phyloP scores from a whole-genome alignment of 2,329 filamentous ascomycete species.

The Aspergillus sp. region DNA sequence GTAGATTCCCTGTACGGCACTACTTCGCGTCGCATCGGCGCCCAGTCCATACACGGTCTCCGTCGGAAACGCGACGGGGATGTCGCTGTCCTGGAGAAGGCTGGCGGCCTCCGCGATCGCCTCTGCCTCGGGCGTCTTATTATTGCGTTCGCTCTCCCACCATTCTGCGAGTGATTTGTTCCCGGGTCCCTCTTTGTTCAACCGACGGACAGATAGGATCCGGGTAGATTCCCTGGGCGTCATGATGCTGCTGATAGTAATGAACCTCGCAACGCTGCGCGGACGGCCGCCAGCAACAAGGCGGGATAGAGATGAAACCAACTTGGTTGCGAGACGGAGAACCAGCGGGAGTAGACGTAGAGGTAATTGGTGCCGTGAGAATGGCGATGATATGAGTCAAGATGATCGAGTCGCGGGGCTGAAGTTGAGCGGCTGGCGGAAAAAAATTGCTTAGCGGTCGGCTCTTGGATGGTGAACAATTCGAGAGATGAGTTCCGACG shows the following conservation, averaged over 20 bases:
- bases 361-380: background rate
- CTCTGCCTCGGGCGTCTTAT: constrained; percentile 45
- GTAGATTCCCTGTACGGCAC: constrained; percentile 88
- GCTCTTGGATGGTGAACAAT: background rate
- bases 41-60: constrained; percentile 97
- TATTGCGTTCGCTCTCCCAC: constrained; percentile 38
- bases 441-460: constrained; percentile 2
- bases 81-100: constrained; percentile 63
- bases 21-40: constrained; percentile 87
- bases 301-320: constrained; percentile 25
- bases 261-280: constrained; percentile 26
- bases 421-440: background rate
- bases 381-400: background rate
- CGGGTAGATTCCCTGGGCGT: constrained; percentile 27
- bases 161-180: constrained; percentile 35
- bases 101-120: constrained; percentile 65
- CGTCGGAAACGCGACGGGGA: constrained; percentile 90
- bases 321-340: constrained; percentile 19
- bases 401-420: constrained; percentile 7
- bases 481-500: background rate
- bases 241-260: constrained; percentile 23
- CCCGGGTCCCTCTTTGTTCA: constrained; percentile 35
- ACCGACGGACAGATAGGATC: constrained; percentile 37
- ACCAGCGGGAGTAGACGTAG: too few relatives aligned
- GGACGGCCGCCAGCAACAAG: constrained; percentile 29